Evolutionary conservation across 345 rosid genomes (phyloP).

Genomic region (Heritiera littoralis): DNA sequence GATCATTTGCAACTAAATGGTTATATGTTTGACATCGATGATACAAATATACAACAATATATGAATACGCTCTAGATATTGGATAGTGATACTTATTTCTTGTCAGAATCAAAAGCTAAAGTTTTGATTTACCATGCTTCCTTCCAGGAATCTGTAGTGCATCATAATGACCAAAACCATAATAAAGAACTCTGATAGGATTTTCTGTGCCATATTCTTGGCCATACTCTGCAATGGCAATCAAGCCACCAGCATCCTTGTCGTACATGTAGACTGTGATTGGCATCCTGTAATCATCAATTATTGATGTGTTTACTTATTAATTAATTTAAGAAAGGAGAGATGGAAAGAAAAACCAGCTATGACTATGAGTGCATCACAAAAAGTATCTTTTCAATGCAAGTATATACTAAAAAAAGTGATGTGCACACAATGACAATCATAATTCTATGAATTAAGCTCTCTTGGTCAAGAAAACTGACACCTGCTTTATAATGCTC

Average conservation of each 20-base stretch:
- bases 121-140: slow-evolving; percentile 43
- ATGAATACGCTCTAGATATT: not conserved
- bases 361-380: not conserved
- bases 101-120: slow-evolving; percentile 24
- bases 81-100: not conserved
- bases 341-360: not conserved
- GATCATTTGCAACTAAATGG: not conserved
- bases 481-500: not conserved
- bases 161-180: slow-evolving; percentile 94
- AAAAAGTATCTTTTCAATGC: not conserved
- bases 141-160: slow-evolving; percentile 58
- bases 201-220: slow-evolving; percentile 80
- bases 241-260: slow-evolving; percentile 68
- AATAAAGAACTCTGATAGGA: slow-evolving; percentile 75
- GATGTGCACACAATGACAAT: not conserved
- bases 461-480: not conserved
- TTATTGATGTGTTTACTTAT: not conserved
- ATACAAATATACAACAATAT: not conserved
- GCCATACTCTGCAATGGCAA: slow-evolving; percentile 85
- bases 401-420: not conserved
- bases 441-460: not conserved
- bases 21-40: not conserved
- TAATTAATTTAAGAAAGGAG: not conserved
- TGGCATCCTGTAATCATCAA: slow-evolving; percentile 67
- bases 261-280: slow-evolving; percentile 85